Base-by-base conservation (phyloP, 805 yeast species). In the Zygosaccharomyces siamensis region DNA sequence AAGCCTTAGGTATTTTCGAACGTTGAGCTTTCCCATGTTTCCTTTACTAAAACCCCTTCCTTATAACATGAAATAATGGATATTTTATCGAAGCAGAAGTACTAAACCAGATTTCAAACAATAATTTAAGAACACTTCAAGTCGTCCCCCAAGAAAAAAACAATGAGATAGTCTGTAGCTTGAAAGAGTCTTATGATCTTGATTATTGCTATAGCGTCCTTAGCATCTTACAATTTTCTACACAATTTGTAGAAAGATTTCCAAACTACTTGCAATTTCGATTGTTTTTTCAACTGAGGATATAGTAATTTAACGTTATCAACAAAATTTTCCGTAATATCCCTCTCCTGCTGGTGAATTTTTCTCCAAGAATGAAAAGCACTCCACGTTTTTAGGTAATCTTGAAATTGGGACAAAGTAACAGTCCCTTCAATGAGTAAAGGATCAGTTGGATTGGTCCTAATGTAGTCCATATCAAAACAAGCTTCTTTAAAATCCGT, bases 321-420 rank as follows among this genome's bases (percentile, higher is more conserved):
- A 67, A 64, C 12, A 73, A 69, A 58, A 68, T 64, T 37, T 75
- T 72, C 88, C 81, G 80, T 56, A 76, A 71, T 18, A 72, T 68
- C 68, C 11, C 36, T 41, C 12, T 74, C 57, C 4, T 68, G 70
- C 4, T 46, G 53, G 8, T 52, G 48, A 30, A 63, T 66, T 20
- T 68, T 68, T 43, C 67, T 66, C 77, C 80, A 84, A 39, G 69
- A 72, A 64, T 83, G 87, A 62, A 76, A 79, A 1, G 87, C 76
- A 59, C 93, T 84, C 76, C 82, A 84, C 0, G 96, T 85, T 14
- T 70, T 66, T 23, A 84, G 60, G 62, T 88, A 86, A 20, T 72
- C 64, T 3, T 71, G 63, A 53, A 75, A 80, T 4, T 72, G 78
- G 4, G 56, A 62, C 30, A 88, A 50, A 0, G 79, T 67, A 32